These are phyloP conservation scores for Acorus gramineus DNA, from an alignment of 106 monocot genomes.

Conservation along the genomic window DNA sequence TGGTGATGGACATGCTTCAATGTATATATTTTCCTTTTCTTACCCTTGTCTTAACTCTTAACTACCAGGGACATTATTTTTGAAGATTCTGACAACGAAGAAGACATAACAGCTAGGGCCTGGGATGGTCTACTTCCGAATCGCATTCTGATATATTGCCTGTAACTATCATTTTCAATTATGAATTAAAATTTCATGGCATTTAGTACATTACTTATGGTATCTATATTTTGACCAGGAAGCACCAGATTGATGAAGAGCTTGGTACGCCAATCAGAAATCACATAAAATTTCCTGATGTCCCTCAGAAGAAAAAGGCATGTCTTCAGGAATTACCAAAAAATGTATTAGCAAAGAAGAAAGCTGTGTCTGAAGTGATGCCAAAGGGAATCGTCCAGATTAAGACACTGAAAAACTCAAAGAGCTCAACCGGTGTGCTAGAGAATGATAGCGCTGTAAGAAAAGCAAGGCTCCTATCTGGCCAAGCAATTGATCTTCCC, in stretches of 20 bases:
- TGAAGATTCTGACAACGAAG: constrained; percentile 28
- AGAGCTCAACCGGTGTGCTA: too few species aligned
- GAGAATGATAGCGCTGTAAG: neutral
- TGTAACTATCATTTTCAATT: constrained; percentile 24
- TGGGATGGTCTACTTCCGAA: constrained; percentile 73
- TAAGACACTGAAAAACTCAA: too few species aligned
- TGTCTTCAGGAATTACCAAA: constrained; percentile 3
- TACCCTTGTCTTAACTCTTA: neutral
- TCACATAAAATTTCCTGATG: constrained; percentile 51
- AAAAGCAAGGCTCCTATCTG: neutral
- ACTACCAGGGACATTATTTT: constrained; percentile 46
- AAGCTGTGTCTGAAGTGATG: constrained; percentile 3
- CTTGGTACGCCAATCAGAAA: constrained; percentile 58
- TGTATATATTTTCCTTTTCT: neutral
- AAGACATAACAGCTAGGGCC: constrained; percentile 43
- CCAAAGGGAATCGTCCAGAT: neutral
- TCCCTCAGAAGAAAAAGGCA: constrained; percentile 16
- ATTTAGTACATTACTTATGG: neutral
- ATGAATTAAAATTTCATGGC: neutral
- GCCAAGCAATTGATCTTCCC: neutral
- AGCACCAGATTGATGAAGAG: constrained; percentile 46
- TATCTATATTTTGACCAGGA: constrained; percentile 18
- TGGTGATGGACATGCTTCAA: too few species aligned
- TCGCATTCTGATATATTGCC: constrained; percentile 80
- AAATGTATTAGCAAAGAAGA: constrained; percentile 13